phyloP scores from a whole-genome alignment of 805 yeast species.

The Candida broadrunensis region DNA sequence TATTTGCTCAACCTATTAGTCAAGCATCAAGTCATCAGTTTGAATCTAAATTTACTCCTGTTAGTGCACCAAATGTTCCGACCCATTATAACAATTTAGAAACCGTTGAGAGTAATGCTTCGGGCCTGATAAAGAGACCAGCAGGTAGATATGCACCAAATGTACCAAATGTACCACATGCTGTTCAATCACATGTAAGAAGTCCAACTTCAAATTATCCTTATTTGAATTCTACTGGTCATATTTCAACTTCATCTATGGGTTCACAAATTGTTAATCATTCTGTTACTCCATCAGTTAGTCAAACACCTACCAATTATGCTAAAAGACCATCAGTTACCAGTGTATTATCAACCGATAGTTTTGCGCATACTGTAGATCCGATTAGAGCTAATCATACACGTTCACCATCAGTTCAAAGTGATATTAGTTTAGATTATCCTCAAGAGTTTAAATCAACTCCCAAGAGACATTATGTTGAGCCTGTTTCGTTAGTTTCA shows the following conservation, averaged over 20 bases:
- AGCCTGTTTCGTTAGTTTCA: neutral
- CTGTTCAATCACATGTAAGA: neutral
- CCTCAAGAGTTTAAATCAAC: conserved; percentile 23
- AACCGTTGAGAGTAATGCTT: too few species aligned
- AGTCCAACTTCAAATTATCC: neutral
- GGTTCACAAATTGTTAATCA: conserved; percentile 9
- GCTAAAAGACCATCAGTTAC: conserved; percentile 19
- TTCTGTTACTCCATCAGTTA: neutral
- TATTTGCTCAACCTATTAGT: neutral
- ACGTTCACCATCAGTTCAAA: conserved; percentile 28
- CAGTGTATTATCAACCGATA: conserved; percentile 17
- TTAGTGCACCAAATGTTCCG: neutral
- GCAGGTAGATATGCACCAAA: neutral
- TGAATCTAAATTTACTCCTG: neutral
- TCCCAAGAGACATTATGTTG: conserved; percentile 4
- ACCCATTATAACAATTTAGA: too few species aligned
- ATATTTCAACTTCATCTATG: conserved; percentile 17
- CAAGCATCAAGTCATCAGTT: neutral
- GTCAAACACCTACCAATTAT: conserved; percentile 1
- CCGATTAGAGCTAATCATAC: conserved; percentile 7
- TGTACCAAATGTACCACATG: neutral
- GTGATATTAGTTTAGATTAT: conserved; percentile 30
- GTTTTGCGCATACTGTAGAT: conserved; percentile 9
- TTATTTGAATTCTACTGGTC: conserved; percentile 9
- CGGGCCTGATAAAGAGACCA: too few species aligned